Base-by-base conservation (phyloP, 176 grass and related monocot species). In the Ampelocalamus luodianensis region DNA sequence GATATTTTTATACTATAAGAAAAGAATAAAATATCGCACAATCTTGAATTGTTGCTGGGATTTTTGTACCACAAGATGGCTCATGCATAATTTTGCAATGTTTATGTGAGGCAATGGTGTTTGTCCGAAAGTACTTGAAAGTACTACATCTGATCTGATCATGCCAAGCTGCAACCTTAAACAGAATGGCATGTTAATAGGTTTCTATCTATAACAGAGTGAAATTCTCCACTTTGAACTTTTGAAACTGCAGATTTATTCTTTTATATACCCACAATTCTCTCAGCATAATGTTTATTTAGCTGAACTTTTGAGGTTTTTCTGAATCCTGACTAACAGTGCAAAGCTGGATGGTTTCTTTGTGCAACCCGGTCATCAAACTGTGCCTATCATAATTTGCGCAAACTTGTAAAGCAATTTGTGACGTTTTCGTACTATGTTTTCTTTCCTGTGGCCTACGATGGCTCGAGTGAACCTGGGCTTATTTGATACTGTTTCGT, bases 331-430 rank as follows among this genome's bases (percentile, higher is more conserved):
- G 24, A 10, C 10, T 16, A 45, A 6, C 4, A 15, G 61, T 54
- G 16, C 34, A 68, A 66, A 68, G 10, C 13, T 59, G 14, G 17
- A 58, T 43, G 32, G 0, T 76, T 88, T 64, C 27, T 72, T 65
- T 65, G 59, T 72, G 37, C 55, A 63, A 56, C 8, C 4, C 68
- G 44, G 39, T 51, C 71, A 61, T 83, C 40, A 74, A 44, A 79
- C 10, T 43, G 53, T 24, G 74, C 5, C 32, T 10, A 53, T 85
- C 37, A 85, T 86, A 36, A 58, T 72, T 90, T 78, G 15, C 20
- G 3, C 43, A 56, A 62, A 65, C 45, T 40, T 79, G 72, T 62
- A 39, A 83, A 80, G 60, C 40, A 88, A 84, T 45, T 62, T 65
- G 18, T n/a, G 4, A 34, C 1, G 34, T 53, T 78, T 72, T 43